Evolutionary conservation across 495 filamentous ascomycete genomes (phyloP).

Genomic region (Penicillium egyptiacum): DNA sequence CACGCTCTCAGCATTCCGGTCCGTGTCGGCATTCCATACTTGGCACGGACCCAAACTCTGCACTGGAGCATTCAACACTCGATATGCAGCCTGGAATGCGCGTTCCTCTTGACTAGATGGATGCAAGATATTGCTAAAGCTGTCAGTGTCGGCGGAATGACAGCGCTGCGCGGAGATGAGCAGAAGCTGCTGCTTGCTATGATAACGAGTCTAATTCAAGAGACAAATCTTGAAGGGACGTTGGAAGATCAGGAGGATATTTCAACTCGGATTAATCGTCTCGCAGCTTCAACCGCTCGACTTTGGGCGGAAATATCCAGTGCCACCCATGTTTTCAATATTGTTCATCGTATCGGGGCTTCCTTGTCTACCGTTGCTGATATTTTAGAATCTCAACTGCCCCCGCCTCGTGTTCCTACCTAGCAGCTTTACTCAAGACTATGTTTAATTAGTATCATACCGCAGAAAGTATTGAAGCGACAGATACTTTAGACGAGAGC

Average conservation of each 20-base stretch:
- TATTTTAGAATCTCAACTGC: neutral
- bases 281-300: conserved; percentile 2
- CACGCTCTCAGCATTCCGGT: conserved; percentile 45
- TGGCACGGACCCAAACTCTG: conserved; percentile 35
- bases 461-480: too few relatives aligned
- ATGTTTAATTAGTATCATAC: neutral
- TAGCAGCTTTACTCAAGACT: neutral
- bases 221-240: conserved; percentile 3
- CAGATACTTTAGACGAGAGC: too few relatives aligned
- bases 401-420: neutral
- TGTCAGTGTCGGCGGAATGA: neutral
- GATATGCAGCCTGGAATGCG: conserved; percentile 28
- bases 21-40: conserved; percentile 36
- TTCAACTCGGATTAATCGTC: neutral
- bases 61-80: conserved; percentile 44
- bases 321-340: conserved; percentile 5
- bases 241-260: neutral
- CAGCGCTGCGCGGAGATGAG: conserved; percentile 8
- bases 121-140: conserved; percentile 1
- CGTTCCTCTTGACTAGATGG: conserved; percentile 17
- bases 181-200: conserved; percentile 11
- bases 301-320: conserved; percentile 11
- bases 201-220: conserved; percentile 5
- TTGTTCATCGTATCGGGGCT: conserved; percentile 1
- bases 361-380: conserved; percentile 4